Evolutionary conservation across 306 rosid species (phyloP).

Genomic region (Acmispon strigosus): DNA sequence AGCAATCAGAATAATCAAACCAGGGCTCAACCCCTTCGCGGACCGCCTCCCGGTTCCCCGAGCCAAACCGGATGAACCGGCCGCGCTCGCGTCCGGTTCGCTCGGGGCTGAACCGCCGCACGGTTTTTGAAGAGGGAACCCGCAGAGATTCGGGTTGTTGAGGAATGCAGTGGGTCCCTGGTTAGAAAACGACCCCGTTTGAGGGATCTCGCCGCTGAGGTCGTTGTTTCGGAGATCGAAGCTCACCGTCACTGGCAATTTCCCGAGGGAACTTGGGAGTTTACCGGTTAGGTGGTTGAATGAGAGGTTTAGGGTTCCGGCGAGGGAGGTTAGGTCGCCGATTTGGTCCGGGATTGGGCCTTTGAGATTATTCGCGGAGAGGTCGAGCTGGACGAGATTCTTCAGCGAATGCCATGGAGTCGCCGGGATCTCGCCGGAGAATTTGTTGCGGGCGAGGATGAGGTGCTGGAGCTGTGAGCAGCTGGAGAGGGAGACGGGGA

Average conservation of each 20-base stretch:
- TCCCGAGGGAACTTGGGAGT: conserved; percentile 65
- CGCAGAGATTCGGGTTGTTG: conserved; percentile 66
- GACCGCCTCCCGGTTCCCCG: conserved; percentile 8
- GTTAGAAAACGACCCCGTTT: conserved; percentile 80
- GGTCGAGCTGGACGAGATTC: conserved; percentile 57
- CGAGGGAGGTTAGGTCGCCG: conserved; percentile 50
- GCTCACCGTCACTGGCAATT: conserved; percentile 68
- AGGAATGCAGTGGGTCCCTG: conserved; percentile 97
- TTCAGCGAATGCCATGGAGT: conserved; percentile 53
- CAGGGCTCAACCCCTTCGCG: conserved; percentile 57
- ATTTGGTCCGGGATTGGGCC: conserved; percentile 66
- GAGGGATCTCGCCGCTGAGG: conserved; percentile 83
- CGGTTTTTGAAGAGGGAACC: conserved; percentile 73
- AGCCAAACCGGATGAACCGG: conserved; percentile 30
- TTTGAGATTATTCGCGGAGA: conserved; percentile 54
- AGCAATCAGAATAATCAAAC: conserved; percentile 66
- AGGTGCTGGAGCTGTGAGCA: conserved; percentile 71
- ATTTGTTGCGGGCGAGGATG: conserved; percentile 53
- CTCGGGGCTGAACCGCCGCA: conserved; percentile 41
- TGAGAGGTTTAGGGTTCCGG: conserved; percentile 87
- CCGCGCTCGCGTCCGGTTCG: conserved; percentile 23
- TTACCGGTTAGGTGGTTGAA: conserved; percentile 69
- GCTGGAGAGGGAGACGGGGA: conserved; percentile 38
- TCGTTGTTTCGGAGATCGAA: conserved; percentile 79
- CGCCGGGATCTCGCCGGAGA: conserved; percentile 57